A percentile compares a stretch with the other conserved stretches of the same genome.
phyloP scores from a whole-genome alignment of 345 rosid species.

The Zanthoxylum bungeanum region DNA sequence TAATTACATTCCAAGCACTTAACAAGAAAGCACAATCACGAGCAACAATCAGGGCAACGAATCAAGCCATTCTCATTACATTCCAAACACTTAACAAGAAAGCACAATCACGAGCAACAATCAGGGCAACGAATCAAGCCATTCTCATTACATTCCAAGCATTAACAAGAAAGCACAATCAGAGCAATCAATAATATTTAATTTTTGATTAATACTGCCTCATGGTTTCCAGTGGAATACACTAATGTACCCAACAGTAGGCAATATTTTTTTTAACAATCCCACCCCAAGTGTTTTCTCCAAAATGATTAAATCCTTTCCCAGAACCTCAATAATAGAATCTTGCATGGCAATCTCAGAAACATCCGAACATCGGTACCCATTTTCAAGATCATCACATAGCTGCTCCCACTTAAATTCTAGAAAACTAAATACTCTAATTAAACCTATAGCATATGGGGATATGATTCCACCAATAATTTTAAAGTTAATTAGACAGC shows the following conservation, averaged over 20 bases:
- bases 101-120: too few species aligned
- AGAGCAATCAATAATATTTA: constrained; percentile 28
- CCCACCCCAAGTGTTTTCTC: constrained; percentile 38
- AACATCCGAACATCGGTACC: constrained; percentile 29
- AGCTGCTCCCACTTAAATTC: constrained; percentile 45
- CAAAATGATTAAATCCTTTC: constrained; percentile 31
- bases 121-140: too few species aligned
- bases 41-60: too few species aligned
- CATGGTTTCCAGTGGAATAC: constrained; percentile 51
- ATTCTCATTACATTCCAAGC: too few species aligned
- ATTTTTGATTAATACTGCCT: constrained; percentile 44
- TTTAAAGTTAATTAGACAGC: constrained; percentile 40
- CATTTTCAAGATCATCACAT: constrained; percentile 43
- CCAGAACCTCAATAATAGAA: constrained; percentile 34
- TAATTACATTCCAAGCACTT: too few species aligned
- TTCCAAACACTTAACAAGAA: too few species aligned
- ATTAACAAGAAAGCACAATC: too few species aligned
- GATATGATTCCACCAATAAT: constrained; percentile 36
- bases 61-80: too few species aligned
- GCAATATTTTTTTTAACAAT: constrained; percentile 48
- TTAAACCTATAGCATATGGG: constrained; percentile 39
- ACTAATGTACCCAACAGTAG: constrained; percentile 41
- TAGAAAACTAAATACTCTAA: constrained; percentile 26
- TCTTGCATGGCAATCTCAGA: constrained; percentile 32
- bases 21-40: too few species aligned